Base-by-base conservation (phyloP, 257 asterid genomes). In the Nyctanthes arbortristis region DNA sequence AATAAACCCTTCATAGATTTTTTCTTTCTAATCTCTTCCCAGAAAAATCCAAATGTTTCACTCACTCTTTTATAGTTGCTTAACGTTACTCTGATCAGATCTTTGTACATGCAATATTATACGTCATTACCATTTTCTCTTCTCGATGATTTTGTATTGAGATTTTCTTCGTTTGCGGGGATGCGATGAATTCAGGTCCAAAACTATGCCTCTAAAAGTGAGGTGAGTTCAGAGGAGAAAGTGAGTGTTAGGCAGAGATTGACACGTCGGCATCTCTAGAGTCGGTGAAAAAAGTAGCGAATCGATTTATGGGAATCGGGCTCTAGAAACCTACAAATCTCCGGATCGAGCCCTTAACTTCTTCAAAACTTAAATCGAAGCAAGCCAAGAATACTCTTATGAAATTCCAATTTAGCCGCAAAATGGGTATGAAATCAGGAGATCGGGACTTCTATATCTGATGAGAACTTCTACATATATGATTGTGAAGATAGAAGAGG, bases 181-280 rank as follows among this genome's bases (percentile, higher is more conserved):
- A 64, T 16, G 35, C 60, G 63, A 56, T 64, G 36, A 73, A 63
- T 59, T 65, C 78, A 36, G 65, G 52, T 65, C 43, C 66, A 24
- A 20, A 63, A 49, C 43, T 43, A 60, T 52, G 12, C 49, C 65
- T 32, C n/a, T 18, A 37, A 25, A 57, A 49, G 12, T 9, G 34
- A 33, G 25, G 40, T 25, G 30, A 49, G 34, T 47, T 31, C 57
- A 57, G 58, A 55, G 72, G 40, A 24, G 54, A 32, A 30, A 43
- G 61, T 12, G 25, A 45, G 16, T 22, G 22, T 20, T 29, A 74
- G 93, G 82, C 80, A 9, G 97, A 89, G 76, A 86, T 94, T 32
- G 99, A 89, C 80, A 93, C 99, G 24, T 94, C 97, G 1, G 93
- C 93, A 28, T 97, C 97, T 34, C 86, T 94, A 70, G 96, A 87